Percentiles rank a stretch among this genome's conserved stretches.
These are phyloP conservation scores for Suillus brevipes DNA, from an alignment of 768 basidiomycete species.

Conservation along the genomic window DNA sequence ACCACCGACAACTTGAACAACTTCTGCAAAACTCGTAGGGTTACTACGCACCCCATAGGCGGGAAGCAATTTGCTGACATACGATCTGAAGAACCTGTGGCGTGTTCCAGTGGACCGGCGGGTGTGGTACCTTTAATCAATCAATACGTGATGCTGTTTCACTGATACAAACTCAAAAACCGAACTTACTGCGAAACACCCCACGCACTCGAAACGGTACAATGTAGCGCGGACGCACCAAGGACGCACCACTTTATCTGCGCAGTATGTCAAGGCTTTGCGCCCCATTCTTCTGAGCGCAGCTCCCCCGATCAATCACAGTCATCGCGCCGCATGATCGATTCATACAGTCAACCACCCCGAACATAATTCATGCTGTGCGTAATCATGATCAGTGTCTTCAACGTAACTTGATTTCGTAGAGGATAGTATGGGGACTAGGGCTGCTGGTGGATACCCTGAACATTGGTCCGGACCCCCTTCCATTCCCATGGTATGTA, in stretches of 20 bases:
- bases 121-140: not conserved
- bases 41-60: not conserved
- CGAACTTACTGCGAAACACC: not conserved
- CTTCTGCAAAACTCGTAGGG: not conserved
- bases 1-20: not conserved
- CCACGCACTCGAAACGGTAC: not conserved
- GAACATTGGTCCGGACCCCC: slow-evolving; percentile 34
- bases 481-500: slow-evolving; percentile 55
- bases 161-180: not conserved
- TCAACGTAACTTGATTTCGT: slow-evolving; percentile 1
- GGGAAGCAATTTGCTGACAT: not conserved
- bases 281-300: not conserved
- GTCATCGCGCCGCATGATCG: not conserved
- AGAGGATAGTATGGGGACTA: slow-evolving; percentile 3
- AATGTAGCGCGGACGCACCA: not conserved
- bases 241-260: not conserved
- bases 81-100: not conserved
- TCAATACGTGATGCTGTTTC: not conserved
- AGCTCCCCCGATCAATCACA: not conserved
- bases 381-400: not conserved
- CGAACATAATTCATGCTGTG: not conserved
- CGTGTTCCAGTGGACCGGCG: not conserved
- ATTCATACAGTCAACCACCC: not conserved
- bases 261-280: not conserved
- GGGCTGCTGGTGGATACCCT: slow-evolving; percentile 12